These are phyloP conservation scores for Neolentinus lepideus DNA, from an alignment of 1,284 basidiomycete genomes.

Conservation along the genomic window DNA sequence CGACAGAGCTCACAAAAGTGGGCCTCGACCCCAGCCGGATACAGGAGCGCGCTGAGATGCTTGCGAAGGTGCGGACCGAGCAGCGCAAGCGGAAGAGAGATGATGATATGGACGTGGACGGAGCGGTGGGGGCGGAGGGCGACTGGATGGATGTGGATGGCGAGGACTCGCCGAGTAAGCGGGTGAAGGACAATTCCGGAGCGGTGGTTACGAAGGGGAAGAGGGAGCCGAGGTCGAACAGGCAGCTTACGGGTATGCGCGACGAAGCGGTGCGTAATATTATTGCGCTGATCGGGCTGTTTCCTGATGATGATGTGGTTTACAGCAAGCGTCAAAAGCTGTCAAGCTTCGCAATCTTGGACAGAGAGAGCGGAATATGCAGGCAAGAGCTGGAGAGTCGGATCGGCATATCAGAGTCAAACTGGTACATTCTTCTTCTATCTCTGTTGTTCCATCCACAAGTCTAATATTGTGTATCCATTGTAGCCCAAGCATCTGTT, in stretches of 20 bases:
- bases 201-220: constrained; percentile 39
- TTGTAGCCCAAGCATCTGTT: constrained; percentile 80
- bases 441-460: constrained; percentile 13
- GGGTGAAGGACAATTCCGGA: constrained; percentile 57
- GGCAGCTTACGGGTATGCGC: constrained; percentile 75
- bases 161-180: constrained; percentile 47
- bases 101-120: constrained; percentile 40
- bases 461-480: constrained; percentile 8
- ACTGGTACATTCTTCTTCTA: constrained; percentile 52
- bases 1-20: constrained; percentile 73
- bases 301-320: neutral
- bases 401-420: constrained; percentile 78
- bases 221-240: constrained; percentile 61
- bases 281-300: neutral
- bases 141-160: constrained; percentile 51
- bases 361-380: constrained; percentile 79
- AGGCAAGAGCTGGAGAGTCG: constrained; percentile 84
- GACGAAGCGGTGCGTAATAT: constrained; percentile 50
- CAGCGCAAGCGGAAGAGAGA: constrained; percentile 62
- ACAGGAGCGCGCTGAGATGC: constrained; percentile 78
- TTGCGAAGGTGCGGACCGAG: constrained; percentile 73
- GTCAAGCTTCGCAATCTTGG: constrained; percentile 77
- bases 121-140: constrained; percentile 35
- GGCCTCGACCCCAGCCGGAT: constrained; percentile 89
- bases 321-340: constrained; percentile 76